Evolutionary conservation across 169 alveolate species (phyloP).

Genomic region (Plasmodium gallinaceum): DNA sequence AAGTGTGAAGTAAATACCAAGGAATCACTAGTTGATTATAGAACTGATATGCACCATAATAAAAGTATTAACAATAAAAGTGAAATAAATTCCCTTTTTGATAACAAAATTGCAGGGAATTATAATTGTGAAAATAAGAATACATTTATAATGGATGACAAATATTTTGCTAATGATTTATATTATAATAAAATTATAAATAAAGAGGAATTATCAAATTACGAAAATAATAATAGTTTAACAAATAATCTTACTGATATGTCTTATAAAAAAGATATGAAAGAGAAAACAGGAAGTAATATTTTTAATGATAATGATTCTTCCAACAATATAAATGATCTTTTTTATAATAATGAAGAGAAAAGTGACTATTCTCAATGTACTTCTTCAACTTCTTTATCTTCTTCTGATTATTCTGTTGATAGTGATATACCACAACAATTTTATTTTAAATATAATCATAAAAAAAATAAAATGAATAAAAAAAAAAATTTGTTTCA

Average conservation of each 20-base stretch:
- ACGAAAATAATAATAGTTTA: no score
- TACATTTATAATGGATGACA: not conserved
- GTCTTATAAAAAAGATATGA: no score
- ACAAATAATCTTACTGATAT: no score
- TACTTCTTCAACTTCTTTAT: not conserved
- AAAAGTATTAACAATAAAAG: not conserved
- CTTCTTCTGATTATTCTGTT: not conserved
- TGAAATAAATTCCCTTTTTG: not conserved
- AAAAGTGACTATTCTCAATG: constrained; percentile 6
- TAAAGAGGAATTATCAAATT: no score
- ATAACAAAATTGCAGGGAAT: not conserved
- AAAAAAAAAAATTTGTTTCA: not conserved
- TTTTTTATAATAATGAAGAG: not conserved
- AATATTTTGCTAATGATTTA: not conserved
- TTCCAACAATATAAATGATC: not conserved
- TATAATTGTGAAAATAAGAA: not conserved
- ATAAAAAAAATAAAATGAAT: constrained; percentile 12
- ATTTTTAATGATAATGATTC: not conserved
- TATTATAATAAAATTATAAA: not conserved
- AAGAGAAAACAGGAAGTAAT: not conserved
- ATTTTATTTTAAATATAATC: constrained; percentile 45
- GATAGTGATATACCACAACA: constrained; percentile 59
- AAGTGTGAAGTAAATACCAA: not conserved
- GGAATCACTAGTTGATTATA: no score
- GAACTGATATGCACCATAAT: no score